Base-by-base conservation (phyloP, 2,329 filamentous ascomycete genomes). In the Aspergillus sp. region DNA sequence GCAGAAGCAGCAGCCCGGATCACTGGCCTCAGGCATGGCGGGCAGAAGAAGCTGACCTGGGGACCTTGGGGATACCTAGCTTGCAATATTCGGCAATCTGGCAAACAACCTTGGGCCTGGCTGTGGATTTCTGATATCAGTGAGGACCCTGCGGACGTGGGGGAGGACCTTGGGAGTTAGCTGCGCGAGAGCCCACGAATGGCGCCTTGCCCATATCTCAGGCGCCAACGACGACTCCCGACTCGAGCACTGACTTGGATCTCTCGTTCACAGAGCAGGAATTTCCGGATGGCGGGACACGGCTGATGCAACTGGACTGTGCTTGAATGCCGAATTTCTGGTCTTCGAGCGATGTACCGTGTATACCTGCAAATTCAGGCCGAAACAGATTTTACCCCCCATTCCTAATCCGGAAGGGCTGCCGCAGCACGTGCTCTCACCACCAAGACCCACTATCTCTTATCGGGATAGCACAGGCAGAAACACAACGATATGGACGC, bases 141-240 rank as follows among this genome's bases (percentile, higher is more conserved):
- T 56, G 51, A 37, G 51, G 56, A 53, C 56, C 49, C 52, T 48
- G 48, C 17, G 56, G 45, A 33, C 40, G 51, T 44, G 50, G 54
- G 58, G 63, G 67, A 61, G 70, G 69, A 73, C 71, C 71, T 73
- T 74, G 71, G 64, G 67, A 37, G 56, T 55, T 54, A 58, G 46
- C 21, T 21, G 27, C 8, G 8, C 8, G 21, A 19, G 31, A 23
- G 50, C 37, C 51, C 56, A n/a, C 56, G 49, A 58, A 58, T 58
- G 27, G 35, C 50, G 39, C 21, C 15, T 46, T 19, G 14, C 12
- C 14, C 37, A 58, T 58, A 46, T 47, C 52, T 47, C 44, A 50
- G 27, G 27, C 27, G 27, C 27, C 27, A 31, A 31, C 27, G 8
- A 31, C 27, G 27, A 31, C 27, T 4, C 27, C 9, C 9, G 27